Base-by-base conservation (phyloP, 768 basidiomycete genomes). In the Termitomyces sp. region DNA sequence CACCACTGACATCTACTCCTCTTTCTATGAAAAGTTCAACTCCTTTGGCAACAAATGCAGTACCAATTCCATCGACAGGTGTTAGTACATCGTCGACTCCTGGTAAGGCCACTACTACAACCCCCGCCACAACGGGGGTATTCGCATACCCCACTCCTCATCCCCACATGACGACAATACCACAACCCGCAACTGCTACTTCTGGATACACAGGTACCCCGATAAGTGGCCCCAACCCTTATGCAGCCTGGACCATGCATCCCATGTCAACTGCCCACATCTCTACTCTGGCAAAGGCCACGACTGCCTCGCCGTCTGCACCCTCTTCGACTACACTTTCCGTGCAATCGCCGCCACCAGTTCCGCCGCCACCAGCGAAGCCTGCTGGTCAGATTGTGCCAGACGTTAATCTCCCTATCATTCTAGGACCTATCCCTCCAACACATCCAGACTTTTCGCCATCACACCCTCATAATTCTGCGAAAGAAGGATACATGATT, bases 361-460 rank as follows among this genome's bases (percentile, higher is more conserved):
- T 63, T 55, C 55, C 66, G 57, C 59, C 66, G 48, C 57, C 63
- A 40, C n/a, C 57, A 60, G 48, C 43, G 17, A 60, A 66, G n/a
- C 37, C 65, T 3, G 31, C 36, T 42, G 72, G 69, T 52, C 61
- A 73, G 11, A 58, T 71, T 20, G 74, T 81, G 51, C 78, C 82
- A 12, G 81, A 83, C 58, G 88, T 92, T 37, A 83, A 85, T 52
- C 82, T 93, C 52, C 92, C 93, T 9, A 92, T 94, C 62, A 72
- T 91, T 42, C 78, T 95, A 47, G 88, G 86, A 7, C 86, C 89
- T 45, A 83, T 89, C 68, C 93, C 84, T 32, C 77, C 82, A 5
- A 82, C 85, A 20, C 86, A 87, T 64, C 80, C 87, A 14, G 82
- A 73, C 67, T 81, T 77, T 74, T 79, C 70, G 42, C 82, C 73